Evolutionary conservation across 306 rosid genomes (phyloP).

Genomic region (Cicer judaicum): DNA sequence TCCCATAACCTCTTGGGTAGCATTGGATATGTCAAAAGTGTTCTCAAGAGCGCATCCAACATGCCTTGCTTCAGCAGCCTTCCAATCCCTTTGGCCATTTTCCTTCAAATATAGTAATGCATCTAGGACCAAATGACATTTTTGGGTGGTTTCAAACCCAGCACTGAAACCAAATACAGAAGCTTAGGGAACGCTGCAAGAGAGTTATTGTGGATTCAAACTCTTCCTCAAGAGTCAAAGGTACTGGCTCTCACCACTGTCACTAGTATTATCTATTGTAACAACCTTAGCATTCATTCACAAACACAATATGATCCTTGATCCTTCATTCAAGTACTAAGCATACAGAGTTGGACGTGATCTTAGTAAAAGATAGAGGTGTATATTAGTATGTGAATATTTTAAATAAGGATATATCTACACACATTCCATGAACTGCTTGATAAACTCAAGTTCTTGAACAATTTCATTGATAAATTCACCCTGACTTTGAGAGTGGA

Average conservation of each 20-base stretch:
- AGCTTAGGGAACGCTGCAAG: conserved; percentile 12
- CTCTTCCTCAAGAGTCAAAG: conserved; percentile 2
- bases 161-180: not conserved
- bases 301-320: not conserved
- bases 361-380: conserved; percentile 2
- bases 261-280: not conserved
- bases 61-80: not conserved
- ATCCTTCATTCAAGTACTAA: not conserved
- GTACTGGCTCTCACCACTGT: not conserved
- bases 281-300: conserved; percentile 1
- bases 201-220: conserved; percentile 15
- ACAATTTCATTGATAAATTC: not conserved
- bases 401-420: not conserved
- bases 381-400: not conserved
- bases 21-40: not conserved
- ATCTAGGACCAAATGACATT: not conserved
- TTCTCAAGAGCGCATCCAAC: conserved; percentile 9
- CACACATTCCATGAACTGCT: not conserved
- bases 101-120: not conserved
- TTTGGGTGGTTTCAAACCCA: not conserved
- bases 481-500: not conserved
- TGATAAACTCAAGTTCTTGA: conserved; percentile 13
- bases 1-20: not conserved
- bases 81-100: conserved; percentile 13
- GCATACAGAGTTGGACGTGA: not conserved